Percentiles rank a stretch among this genome's conserved stretches.
These are phyloP conservation scores for Suillus plorans DNA, from an alignment of 768 basidiomycete genomes.

Conservation along the genomic window DNA sequence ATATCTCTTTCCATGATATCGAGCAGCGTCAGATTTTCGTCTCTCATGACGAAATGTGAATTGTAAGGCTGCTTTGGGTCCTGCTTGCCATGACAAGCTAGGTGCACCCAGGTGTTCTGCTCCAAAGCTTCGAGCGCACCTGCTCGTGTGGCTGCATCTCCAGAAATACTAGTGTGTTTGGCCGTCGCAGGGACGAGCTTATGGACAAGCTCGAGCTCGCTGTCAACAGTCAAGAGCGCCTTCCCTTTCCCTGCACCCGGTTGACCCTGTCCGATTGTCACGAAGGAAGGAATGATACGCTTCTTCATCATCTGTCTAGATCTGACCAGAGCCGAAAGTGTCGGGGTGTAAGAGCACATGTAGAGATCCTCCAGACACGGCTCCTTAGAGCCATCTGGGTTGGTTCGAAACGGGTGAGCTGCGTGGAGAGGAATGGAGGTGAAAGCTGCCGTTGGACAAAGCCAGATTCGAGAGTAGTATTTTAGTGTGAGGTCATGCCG, in stretches of 20 bases:
- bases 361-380: not conserved
- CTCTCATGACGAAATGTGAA: not conserved
- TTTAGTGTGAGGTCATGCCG: not conserved
- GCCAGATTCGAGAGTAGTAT: not conserved
- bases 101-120: constrained; percentile 19
- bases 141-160: not conserved
- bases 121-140: constrained; percentile 1
- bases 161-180: not conserved
- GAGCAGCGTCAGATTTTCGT: not conserved
- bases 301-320: not conserved
- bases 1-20: constrained; percentile 4
- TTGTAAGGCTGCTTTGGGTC: constrained; percentile 18
- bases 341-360: not conserved
- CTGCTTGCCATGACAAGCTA: constrained; percentile 42
- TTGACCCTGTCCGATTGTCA: not conserved
- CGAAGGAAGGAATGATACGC: not conserved
- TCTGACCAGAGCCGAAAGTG: not conserved
- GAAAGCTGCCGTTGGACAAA: not conserved
- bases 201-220: not conserved
- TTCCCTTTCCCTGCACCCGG: not conserved
- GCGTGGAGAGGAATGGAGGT: too few species aligned
- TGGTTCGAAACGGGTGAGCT: not conserved
- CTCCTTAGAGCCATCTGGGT: not conserved
- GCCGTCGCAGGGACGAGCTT: not conserved
- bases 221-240: not conserved